Evolutionary conservation across 768 basidiomycete genomes (phyloP).

Genomic region (Auricularia sp.): DNA sequence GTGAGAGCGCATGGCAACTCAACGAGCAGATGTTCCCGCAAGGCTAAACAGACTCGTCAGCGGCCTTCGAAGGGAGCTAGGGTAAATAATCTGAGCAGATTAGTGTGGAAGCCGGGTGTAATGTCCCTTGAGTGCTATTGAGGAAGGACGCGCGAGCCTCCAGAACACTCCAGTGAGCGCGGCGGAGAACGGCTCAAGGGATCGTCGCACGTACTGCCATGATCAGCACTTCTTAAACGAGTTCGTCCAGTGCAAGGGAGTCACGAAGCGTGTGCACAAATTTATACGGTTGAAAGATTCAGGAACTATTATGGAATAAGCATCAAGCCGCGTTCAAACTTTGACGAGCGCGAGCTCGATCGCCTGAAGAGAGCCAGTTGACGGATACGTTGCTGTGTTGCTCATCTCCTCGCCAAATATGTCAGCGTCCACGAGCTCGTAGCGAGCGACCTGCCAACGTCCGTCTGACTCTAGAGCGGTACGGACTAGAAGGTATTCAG

Average conservation of each 20-base stretch:
- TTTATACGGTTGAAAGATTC: too few species aligned
- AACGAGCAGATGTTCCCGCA: too few species aligned
- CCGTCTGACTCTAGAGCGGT: neutral
- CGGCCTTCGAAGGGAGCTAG: neutral
- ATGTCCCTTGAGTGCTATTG: neutral
- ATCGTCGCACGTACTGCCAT: neutral
- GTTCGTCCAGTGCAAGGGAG: too few species aligned
- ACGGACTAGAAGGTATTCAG: neutral
- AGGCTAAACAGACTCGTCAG: too few species aligned
- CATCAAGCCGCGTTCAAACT: neutral
- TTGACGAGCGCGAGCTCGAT: constrained; percentile 1
- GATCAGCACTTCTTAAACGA: neutral
- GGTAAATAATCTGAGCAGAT: neutral
- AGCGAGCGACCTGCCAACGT: neutral
- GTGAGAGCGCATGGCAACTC: too few species aligned
- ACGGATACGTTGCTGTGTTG: neutral
- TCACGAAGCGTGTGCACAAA: neutral
- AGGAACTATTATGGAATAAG: too few species aligned
- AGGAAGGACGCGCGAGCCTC: neutral
- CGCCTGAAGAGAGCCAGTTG: neutral
- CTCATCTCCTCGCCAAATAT: constrained; percentile 2
- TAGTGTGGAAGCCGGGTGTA: neutral
- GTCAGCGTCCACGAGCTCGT: constrained; percentile 1
- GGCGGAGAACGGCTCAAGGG: neutral
- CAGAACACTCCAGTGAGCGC: neutral